Conservation (phyloP, 202 grass and related monocot genomes). For the Setaria italica region DNA sequence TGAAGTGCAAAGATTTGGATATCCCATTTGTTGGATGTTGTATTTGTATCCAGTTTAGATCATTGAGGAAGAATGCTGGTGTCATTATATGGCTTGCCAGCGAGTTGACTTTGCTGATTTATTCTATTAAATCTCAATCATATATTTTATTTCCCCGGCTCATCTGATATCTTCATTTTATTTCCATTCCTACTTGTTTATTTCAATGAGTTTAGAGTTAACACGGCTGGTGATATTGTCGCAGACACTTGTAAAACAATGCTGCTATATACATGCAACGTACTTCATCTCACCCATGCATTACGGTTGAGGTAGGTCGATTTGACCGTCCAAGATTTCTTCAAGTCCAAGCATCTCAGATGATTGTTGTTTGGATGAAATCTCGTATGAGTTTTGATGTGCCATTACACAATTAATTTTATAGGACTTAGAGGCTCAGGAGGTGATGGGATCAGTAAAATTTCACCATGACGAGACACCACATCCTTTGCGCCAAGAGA, state of each 20-base stretch:
- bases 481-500: neutral
- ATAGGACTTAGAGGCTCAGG: neutral
- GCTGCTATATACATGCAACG: neutral
- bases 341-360: constrained; percentile 8
- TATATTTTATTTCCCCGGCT: neutral
- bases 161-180: too few species aligned
- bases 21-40: neutral
- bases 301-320: neutral
- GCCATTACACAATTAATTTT: neutral
- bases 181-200: neutral
- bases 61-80: neutral
- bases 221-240: neutral
- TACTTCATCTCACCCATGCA: neutral
- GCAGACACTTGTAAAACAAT: too few species aligned
- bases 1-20: neutral
- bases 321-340: neutral
- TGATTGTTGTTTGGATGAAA: neutral
- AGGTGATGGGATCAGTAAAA: neutral
- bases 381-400: neutral
- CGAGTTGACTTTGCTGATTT: neutral
- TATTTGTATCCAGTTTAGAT: neutral
- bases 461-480: neutral
- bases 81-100: neutral
- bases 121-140: neutral
- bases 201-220: neutral